A percentile compares a stretch with the other conserved stretches of the same genome.
These are phyloP conservation scores for Rosa multiflora DNA, from an alignment of 306 rosid species.

Conservation along the genomic window DNA sequence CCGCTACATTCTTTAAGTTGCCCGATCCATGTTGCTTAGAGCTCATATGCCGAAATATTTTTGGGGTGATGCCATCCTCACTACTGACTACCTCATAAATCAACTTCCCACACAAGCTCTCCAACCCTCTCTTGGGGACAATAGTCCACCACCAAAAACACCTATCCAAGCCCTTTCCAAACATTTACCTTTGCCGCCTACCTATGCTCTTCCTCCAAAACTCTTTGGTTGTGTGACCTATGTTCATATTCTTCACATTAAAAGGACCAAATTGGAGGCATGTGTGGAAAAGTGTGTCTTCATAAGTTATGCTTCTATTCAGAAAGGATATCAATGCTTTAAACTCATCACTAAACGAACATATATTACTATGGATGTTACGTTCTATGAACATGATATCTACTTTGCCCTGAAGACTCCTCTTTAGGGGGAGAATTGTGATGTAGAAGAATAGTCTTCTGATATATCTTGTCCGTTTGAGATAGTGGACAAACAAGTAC, in stretches of 20 bases:
- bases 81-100: neutral
- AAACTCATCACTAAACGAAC: too few species aligned
- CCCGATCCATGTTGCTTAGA: neutral
- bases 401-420: too few species aligned
- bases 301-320: too few species aligned
- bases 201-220: neutral
- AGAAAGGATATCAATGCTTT: too few species aligned
- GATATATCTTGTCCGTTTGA: too few species aligned
- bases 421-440: too few species aligned
- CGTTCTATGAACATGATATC: too few species aligned
- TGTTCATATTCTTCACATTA: neutral
- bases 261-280: too few species aligned
- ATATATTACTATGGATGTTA: too few species aligned
- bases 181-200: neutral
- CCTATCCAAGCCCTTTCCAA: neutral
- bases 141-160: neutral
- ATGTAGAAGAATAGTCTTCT: too few species aligned
- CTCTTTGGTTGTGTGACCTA: slow-evolving; percentile 5
- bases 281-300: too few species aligned
- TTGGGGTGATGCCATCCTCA: neutral
- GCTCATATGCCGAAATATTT: neutral
- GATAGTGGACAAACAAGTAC: too few species aligned
- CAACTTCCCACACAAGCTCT: neutral
- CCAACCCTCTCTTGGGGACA: neutral
- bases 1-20: neutral